phyloP scores from a whole-genome alignment of 2,329 filamentous ascomycete genomes.

The Aspergillus sp. region DNA sequence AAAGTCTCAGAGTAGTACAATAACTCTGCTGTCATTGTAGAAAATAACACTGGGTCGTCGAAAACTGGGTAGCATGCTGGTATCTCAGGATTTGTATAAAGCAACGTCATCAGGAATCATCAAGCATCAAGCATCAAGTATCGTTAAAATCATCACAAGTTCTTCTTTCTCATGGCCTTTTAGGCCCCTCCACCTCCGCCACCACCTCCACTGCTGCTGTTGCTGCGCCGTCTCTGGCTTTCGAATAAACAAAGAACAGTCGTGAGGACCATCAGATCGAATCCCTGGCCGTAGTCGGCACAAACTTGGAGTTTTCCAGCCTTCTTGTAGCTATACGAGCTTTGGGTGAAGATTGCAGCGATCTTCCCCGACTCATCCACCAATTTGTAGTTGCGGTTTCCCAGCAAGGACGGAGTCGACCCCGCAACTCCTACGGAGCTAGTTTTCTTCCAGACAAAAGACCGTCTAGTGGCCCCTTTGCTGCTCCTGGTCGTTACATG shows the following conservation, averaged over 20 bases:
- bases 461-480: constrained; percentile 8
- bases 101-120: too few relatives aligned
- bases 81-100: too few relatives aligned
- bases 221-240: constrained; percentile 14
- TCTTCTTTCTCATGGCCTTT: too few relatives aligned
- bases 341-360: constrained; percentile 27
- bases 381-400: constrained; percentile 27
- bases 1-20: too few relatives aligned
- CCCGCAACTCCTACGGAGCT: constrained; percentile 21
- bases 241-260: constrained; percentile 22
- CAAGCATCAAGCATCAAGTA: too few relatives aligned
- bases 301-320: constrained; percentile 28
- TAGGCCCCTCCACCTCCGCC: constrained; percentile 6
- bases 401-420: constrained; percentile 15
- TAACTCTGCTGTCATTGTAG: too few relatives aligned
- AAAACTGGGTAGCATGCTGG: too few relatives aligned
- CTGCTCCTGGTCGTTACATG: constrained; percentile 14
- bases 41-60: too few relatives aligned
- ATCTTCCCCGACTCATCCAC: constrained; percentile 25
- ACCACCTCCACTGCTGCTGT: constrained; percentile 1
- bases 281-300: constrained; percentile 19
- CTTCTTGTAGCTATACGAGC: constrained; percentile 20
- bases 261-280: constrained; percentile 26
- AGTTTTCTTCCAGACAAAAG: constrained; percentile 31
- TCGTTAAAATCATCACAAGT: too few relatives aligned